A percentile compares a stretch with the other conserved stretches of the same genome.
Conservation (phyloP, 1,284 basidiomycete genomes). For the Flammula alnicola region DNA sequence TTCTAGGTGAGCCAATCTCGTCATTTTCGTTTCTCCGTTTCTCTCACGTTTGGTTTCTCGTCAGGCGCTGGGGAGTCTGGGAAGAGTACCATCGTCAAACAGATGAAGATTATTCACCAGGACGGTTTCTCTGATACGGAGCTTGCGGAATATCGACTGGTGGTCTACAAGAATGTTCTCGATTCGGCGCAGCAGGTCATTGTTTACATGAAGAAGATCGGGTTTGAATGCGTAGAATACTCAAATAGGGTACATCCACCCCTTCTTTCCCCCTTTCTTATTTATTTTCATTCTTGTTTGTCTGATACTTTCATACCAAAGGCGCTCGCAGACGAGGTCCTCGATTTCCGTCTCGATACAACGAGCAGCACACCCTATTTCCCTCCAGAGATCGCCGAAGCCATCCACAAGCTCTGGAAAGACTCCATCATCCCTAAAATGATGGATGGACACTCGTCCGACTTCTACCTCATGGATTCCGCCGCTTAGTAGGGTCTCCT, state of each 20-base stretch:
- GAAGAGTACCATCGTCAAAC: slow-evolving; percentile 95
- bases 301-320: too few species aligned
- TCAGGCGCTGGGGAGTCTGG: too few species aligned
- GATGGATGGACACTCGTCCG: slow-evolving; percentile 79
- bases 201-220: slow-evolving; percentile 85
- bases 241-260: slow-evolving; percentile 68
- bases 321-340: too few species aligned
- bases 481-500: slow-evolving; percentile 78
- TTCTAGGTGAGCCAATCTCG: too few species aligned
- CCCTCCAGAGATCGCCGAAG: slow-evolving; percentile 70
- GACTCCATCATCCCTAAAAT: slow-evolving; percentile 87
- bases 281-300: too few species aligned
- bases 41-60: too few species aligned
- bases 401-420: slow-evolving; percentile 85
- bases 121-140: slow-evolving; percentile 87
- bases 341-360: too few species aligned
- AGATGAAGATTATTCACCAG: slow-evolving; percentile 99
- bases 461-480: slow-evolving; percentile 97
- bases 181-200: slow-evolving; percentile 91
- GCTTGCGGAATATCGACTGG: slow-evolving; percentile 75
- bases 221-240: slow-evolving; percentile 80
- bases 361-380: slow-evolving; percentile 42
- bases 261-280: too few species aligned
- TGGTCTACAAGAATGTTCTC: slow-evolving; percentile 85
- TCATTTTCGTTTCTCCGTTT: too few species aligned